Evolutionary conservation across 2,329 filamentous ascomycete species (phyloP).

Genomic region (Apiospora malaysiana): DNA sequence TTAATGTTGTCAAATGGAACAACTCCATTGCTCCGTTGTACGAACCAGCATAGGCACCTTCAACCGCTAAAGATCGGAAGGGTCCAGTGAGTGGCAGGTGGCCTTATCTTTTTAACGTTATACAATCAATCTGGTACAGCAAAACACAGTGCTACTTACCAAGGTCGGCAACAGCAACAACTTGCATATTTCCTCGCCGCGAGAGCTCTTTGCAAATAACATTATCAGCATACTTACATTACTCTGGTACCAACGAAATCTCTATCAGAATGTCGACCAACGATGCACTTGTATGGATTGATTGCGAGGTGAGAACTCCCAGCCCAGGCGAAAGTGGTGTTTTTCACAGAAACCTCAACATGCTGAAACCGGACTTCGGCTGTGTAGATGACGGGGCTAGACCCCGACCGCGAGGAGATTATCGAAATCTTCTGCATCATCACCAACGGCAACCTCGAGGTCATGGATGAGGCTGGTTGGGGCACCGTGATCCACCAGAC

Average conservation of each 20-base stretch:
- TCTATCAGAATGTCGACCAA: constrained; percentile 27
- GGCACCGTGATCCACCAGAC: constrained; percentile 80
- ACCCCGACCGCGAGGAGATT: constrained; percentile 80
- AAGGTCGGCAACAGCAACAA: neutral
- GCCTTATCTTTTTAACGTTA: neutral
- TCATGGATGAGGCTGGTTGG: constrained; percentile 79
- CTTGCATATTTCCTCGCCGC: neutral
- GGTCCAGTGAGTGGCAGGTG: neutral
- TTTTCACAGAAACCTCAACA: neutral
- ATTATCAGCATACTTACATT: too few relatives aligned
- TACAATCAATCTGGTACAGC: neutral
- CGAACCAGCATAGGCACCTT: neutral
- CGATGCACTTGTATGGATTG: constrained; percentile 33
- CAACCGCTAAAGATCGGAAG: neutral
- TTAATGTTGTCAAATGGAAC: neutral
- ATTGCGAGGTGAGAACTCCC: constrained; percentile 51
- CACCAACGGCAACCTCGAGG: constrained; percentile 78
- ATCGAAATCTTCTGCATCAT: constrained; percentile 93
- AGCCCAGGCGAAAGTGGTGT: neutral
- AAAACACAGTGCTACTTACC: neutral
- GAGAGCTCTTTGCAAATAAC: neutral
- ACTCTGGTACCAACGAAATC: too few relatives aligned
- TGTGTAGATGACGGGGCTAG: constrained; percentile 89
- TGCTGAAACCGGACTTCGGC: constrained; percentile 10
- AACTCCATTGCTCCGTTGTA: neutral